Conservation (phyloP, 1,139 yeast species). For the Komagataea norvegica region DNA sequence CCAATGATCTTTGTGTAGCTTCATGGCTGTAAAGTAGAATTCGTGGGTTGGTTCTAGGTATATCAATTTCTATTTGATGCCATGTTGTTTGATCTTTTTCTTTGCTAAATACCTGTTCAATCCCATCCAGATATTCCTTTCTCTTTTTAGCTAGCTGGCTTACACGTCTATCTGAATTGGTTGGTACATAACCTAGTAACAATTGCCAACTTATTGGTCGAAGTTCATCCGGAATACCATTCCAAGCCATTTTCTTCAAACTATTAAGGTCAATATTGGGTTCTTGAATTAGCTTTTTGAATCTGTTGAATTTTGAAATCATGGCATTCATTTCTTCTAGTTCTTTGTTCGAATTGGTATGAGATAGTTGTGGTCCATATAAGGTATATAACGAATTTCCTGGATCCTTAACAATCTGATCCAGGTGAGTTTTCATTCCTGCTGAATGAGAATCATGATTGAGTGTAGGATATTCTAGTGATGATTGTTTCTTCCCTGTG, state of each 20-base stretch:
- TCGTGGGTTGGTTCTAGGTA: constrained; percentile 90
- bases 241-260: constrained; percentile 81
- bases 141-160: constrained; percentile 73
- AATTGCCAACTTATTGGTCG: constrained; percentile 89
- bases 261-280: constrained; percentile 62
- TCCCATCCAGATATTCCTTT: constrained; percentile 78
- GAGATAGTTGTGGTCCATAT: constrained; percentile 30
- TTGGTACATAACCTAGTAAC: constrained; percentile 82
- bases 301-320: constrained; percentile 59
- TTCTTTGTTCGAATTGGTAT: constrained; percentile 33
- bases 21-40: constrained; percentile 65
- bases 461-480: constrained; percentile 22
- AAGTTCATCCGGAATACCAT: constrained; percentile 81
- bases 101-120: constrained; percentile 50
- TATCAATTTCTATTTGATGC: constrained; percentile 95
- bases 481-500: constrained; percentile 28
- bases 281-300: constrained; percentile 57
- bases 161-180: constrained; percentile 71
- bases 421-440: constrained; percentile 31
- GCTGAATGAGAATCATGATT: constrained; percentile 11
- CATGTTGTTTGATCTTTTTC: constrained; percentile 73
- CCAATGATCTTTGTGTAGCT: constrained; percentile 72
- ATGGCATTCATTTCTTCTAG: constrained; percentile 54
- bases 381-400: constrained; percentile 33
- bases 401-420: constrained; percentile 35